Evolutionary conservation across 257 asterid genomes (phyloP), one percentile per base, ranked within the genome.

Genomic region (Henckelia pumila): DNA sequence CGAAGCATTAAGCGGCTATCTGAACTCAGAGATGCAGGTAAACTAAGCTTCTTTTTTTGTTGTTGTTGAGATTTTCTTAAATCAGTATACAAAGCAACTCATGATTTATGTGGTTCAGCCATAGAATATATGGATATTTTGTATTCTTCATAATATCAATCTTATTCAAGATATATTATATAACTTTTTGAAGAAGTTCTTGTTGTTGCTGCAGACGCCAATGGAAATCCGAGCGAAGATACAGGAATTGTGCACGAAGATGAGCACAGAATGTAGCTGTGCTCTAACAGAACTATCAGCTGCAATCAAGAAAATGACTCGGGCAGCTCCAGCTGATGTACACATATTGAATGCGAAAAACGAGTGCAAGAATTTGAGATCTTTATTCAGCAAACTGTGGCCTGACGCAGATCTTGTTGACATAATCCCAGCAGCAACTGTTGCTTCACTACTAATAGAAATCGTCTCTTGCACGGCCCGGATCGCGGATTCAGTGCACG

Each of bases 251-350:
- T 78, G 81, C 76, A 58, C 26, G 14, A 64, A 62, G 14, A 76
- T 86, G 75, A 73, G 83, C 70, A 64, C 33, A 7, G 82, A 84
- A 66, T 82, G 78, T 3, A 62, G 83, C 53, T 37, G 58, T 8
- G 81, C 78, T 1, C 60, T 85, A 32, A 80, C 65, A 69, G 76
- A 75, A 13, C 16, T 82, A 25, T 74, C 86, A 32, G 33, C 30
- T 5, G 69, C 64, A 4, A 56, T 85, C 25, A 71, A 75, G 66
- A 67, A 65, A 23, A 80, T 73, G 86, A 82, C 80, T 1, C 61
- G 63, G 11, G 56, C 81, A 1, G 29, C 56, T 8, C 3, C 52
- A 4, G 49, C 56, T 6, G 70, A 76, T 52, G 9, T 59, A 8
- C 78, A 70, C 49, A 16, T 70, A 3, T n/a, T 17, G 8, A 73